Percentiles rank a stretch among this genome's conserved stretches.
Conservation (phyloP, 1,284 basidiomycete species). For the Bjerkandera adusta region DNA sequence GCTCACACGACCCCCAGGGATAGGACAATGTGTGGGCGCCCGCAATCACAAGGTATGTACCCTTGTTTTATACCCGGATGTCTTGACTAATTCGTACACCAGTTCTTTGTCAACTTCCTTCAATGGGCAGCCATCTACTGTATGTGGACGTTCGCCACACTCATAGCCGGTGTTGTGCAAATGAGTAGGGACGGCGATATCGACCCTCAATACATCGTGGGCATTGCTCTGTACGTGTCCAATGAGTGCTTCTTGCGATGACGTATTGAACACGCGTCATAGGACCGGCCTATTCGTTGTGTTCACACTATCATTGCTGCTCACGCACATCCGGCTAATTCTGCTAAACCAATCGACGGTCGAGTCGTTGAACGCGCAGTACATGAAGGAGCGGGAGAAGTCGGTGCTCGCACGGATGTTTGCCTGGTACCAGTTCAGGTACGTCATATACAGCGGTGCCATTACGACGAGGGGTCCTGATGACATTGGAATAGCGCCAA, state of each 20-base stretch:
- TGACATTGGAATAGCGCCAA: constrained; percentile 39
- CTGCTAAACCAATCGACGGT: constrained; percentile 73
- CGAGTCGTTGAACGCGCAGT: constrained; percentile 59
- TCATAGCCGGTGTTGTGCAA: constrained; percentile 47
- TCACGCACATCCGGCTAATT: constrained; percentile 64
- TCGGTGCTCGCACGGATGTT: constrained; percentile 44
- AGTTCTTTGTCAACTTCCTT: constrained; percentile 76
- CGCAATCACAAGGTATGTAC: constrained; percentile 66
- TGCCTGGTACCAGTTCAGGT: constrained; percentile 50
- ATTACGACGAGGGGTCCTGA: background rate
- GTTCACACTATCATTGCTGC: constrained; percentile 61
- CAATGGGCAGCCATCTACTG: constrained; percentile 56
- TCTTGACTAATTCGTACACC: background rate
- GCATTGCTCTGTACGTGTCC: constrained; percentile 60
- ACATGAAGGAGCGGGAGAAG: constrained; percentile 63
- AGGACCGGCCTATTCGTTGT: constrained; percentile 66
- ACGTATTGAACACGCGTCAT: constrained; percentile 7
- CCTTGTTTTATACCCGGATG: background rate
- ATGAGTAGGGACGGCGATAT: constrained; percentile 29
- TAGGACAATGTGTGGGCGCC: constrained; percentile 82
- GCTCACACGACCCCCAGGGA: constrained; percentile 44
- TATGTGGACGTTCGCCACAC: constrained; percentile 56
- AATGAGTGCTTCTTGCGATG: background rate
- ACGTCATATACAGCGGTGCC: constrained; percentile 23
- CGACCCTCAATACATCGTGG: constrained; percentile 66